Conservation (phyloP, 495 filamentous ascomycete genomes). For the Tuber borchii region DNA sequence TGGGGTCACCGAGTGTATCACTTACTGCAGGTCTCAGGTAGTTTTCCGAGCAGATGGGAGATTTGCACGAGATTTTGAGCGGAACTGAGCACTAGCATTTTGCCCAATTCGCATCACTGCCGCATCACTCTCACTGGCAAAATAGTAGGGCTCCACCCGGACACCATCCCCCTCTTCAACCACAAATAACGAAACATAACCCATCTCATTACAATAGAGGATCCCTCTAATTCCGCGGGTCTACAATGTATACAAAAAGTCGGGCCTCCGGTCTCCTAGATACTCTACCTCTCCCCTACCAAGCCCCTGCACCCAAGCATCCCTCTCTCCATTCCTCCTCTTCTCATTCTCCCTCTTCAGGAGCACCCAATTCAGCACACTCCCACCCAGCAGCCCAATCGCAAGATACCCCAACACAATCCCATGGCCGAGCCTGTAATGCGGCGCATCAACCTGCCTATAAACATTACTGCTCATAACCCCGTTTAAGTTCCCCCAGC, state of each 20-base stretch:
- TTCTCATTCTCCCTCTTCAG: conserved; percentile 60
- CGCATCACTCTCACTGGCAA: not conserved
- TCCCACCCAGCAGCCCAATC: conserved; percentile 56
- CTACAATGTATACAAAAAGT: conserved; percentile 70
- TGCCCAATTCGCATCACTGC: not conserved
- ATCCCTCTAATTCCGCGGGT: not conserved
- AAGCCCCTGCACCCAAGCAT: conserved; percentile 60
- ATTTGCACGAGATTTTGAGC: not conserved
- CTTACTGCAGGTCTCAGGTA: too few relatives aligned
- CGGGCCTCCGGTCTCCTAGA: conserved; percentile 68
- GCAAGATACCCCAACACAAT: conserved; percentile 57
- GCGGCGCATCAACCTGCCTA: conserved; percentile 50
- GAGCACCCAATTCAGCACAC: conserved; percentile 59
- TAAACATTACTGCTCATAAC: conserved; percentile 46
- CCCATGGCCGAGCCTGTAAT: conserved; percentile 55
- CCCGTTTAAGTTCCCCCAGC: conserved; percentile 83
- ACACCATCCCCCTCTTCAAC: not conserved
- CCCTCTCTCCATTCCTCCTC: conserved; percentile 58
- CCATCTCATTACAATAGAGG: not conserved
- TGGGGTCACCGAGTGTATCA: too few relatives aligned
- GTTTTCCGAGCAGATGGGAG: too few relatives aligned
- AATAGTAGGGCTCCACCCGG: not conserved
- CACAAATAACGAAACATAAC: not conserved
- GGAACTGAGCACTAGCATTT: not conserved
- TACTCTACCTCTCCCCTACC: conserved; percentile 53